Base-by-base conservation (phyloP, 2,329 filamentous ascomycete species). In the Monascus ruber region DNA sequence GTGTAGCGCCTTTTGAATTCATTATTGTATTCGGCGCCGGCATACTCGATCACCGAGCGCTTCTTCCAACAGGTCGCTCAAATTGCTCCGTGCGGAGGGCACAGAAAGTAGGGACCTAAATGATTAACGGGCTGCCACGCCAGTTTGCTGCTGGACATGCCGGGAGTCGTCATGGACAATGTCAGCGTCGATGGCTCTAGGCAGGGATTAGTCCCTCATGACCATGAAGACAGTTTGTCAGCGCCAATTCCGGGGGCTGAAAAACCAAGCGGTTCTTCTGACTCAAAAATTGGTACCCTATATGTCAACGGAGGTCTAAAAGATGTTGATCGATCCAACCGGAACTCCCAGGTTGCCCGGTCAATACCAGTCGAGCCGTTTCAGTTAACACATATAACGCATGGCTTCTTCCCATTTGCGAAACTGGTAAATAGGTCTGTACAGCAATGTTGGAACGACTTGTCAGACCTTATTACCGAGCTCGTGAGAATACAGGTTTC, bases 401-500 rank as follows among this genome's bases (percentile, higher is more conserved):
- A 80, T 41, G 81, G 78, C 28, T 93, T 87, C 58, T 73, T 89
- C 40, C 80, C 85, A 4, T 71, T 96, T 17, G 79, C 80, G 4
- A 74, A 74, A 9, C 67, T 98, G 34, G 72, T 96, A 38, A 76
- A 78, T 47, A 79, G 91, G 49, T 74, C 91, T 31, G 81, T 85
- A 28, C 87, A 95, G 61, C 78, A 81, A 53, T 86, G 84, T 36
- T 88, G 88, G 62, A 85, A 85, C 56, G 77, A 81, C 39, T 70
- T 96, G 27, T 72, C 77, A 36, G 79, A 83, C 6, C 72, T 82
- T 44, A 73, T 95, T 33, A 66, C 72, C 31, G 76, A 81, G 42
- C 66, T 95, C 61, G 77, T 82, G 26, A 75, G 79, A 42, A 77
- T 85, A 55, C 77, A 81, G 25, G 53, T 81, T 11, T 72, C 76